Evolutionary conservation across 768 basidiomycete species (phyloP).

Genomic region (Antrodiella citrinella): DNA sequence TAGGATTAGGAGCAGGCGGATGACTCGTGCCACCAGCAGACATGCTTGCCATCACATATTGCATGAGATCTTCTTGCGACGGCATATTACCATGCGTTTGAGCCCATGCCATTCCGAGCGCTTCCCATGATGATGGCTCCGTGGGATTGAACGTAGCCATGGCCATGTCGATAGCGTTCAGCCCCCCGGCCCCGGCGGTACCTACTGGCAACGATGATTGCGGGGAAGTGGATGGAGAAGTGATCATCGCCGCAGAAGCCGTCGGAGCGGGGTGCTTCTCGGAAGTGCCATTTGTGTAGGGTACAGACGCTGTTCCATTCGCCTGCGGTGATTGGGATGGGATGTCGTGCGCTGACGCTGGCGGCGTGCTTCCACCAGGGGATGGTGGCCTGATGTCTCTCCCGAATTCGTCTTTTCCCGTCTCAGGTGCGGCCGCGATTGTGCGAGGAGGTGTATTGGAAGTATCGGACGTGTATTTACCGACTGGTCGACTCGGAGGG

Average conservation of each 20-base stretch:
- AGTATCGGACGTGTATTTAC: constrained; percentile 20
- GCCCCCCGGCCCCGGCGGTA: constrained; percentile 33
- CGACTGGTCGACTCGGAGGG: neutral
- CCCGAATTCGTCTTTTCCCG: constrained; percentile 81
- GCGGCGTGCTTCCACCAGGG: constrained; percentile 19
- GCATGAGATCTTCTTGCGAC: constrained; percentile 70
- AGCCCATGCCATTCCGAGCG: constrained; percentile 72
- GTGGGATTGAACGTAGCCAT: constrained; percentile 66
- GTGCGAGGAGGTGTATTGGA: constrained; percentile 55
- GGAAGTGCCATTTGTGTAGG: neutral
- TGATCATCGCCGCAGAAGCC: constrained; percentile 3
- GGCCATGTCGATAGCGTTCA: constrained; percentile 62
- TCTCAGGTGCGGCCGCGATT: constrained; percentile 23
- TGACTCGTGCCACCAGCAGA: constrained; percentile 2
- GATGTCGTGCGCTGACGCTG: constrained; percentile 3
- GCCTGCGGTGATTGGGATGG: constrained; percentile 6
- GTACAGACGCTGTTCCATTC: constrained; percentile 1
- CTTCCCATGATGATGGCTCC: constrained; percentile 69
- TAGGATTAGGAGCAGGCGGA: constrained; percentile 1
- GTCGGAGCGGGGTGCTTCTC: no score
- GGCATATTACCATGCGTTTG: constrained; percentile 60
- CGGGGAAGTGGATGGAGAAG: constrained; percentile 5
- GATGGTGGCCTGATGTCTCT: constrained; percentile 65
- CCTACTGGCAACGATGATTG: neutral
- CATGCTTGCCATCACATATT: constrained; percentile 47